phyloP scores from a whole-genome alignment of 2,329 filamentous ascomycete genomes.

The Colletotrichum siamense region DNA sequence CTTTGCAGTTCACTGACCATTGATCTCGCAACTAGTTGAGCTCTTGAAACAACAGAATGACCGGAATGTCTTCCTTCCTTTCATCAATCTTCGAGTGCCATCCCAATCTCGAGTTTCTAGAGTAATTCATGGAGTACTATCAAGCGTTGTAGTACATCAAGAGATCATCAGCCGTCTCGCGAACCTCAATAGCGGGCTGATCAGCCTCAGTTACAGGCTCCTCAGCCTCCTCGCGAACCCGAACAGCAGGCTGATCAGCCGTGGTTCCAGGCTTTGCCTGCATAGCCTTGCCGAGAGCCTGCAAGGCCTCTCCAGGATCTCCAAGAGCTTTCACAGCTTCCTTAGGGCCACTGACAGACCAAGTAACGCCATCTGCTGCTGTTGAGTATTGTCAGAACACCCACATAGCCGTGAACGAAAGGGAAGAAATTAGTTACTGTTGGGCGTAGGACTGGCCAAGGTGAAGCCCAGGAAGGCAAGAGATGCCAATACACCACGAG shows the following conservation, averaged over 20 bases:
- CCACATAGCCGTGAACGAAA: background rate
- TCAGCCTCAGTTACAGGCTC: background rate
- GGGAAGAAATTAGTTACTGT: background rate
- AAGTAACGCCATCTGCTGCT: background rate
- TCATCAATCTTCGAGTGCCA: background rate
- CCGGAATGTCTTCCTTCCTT: background rate
- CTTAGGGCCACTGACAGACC: background rate
- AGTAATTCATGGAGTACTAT: background rate
- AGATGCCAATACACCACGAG: background rate
- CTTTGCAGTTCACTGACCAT: background rate
- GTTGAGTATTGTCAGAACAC: background rate
- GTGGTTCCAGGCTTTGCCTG: background rate
- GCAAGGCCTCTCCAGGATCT: background rate
- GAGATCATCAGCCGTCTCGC: background rate
- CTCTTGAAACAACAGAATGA: background rate
- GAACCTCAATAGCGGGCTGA: background rate
- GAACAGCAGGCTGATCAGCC: background rate
- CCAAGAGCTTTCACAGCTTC: background rate
- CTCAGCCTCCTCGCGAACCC: background rate
- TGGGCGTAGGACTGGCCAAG: background rate
- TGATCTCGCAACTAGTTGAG: background rate
- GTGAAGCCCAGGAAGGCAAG: background rate
- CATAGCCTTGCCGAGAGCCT: background rate
- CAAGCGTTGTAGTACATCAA: background rate
- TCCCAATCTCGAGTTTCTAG: background rate